Conservation (phyloP, 2,329 filamentous ascomycete species). For the Pestalotiopsis sp. region DNA sequence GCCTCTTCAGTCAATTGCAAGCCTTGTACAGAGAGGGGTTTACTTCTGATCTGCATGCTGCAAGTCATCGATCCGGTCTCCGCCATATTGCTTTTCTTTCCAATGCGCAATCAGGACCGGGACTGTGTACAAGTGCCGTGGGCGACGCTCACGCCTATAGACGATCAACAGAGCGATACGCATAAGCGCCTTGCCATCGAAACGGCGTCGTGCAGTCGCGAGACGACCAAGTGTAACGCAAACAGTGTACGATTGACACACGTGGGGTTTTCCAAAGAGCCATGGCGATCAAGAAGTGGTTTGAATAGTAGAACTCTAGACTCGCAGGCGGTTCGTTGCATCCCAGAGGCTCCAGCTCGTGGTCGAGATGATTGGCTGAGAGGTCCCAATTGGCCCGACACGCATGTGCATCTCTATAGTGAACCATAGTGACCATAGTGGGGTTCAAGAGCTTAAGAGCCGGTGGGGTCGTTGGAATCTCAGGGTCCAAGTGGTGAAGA, state of each 20-base stretch:
- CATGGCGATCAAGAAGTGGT: neutral
- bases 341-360: conserved; percentile 13
- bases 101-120: neutral
- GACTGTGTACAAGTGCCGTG: neutral
- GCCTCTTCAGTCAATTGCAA: neutral
- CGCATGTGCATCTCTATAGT: neutral
- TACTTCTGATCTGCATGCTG: neutral
- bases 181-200: neutral
- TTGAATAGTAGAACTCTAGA: neutral
- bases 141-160: neutral
- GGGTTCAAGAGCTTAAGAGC: neutral
- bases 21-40: neutral
- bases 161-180: neutral
- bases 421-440: neutral
- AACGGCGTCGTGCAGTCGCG: neutral
- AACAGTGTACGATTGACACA: neutral
- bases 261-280: neutral
- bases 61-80: neutral
- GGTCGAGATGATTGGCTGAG: conserved; percentile 15
- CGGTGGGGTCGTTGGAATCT: conserved; percentile 10
- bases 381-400: conserved; percentile 1
- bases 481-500: conserved; percentile 8
- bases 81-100: neutral
- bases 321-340: neutral
- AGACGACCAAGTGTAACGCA: neutral